Percentiles rank a stretch among this genome's conserved stretches.
Conservation (phyloP, 441 rosid species). For the Adansonia grandidieri region DNA sequence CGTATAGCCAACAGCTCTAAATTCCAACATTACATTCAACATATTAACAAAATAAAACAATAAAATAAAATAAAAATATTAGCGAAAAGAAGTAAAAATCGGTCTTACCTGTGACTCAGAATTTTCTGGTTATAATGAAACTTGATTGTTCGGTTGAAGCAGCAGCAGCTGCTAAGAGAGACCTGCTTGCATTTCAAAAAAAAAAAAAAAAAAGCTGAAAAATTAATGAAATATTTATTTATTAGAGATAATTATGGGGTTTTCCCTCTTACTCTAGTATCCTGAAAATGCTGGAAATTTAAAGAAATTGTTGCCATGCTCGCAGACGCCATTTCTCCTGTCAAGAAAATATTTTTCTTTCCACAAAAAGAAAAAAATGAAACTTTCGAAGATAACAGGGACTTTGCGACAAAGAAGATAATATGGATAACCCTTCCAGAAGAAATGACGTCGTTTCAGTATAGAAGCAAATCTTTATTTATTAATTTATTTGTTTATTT, state of each 20-base stretch:
- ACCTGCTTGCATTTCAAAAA: constrained; percentile 8
- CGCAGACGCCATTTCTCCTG: constrained; percentile 30
- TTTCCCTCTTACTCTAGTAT: constrained; percentile 26
- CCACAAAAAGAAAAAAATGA: not conserved
- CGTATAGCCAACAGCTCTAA: constrained; percentile 17
- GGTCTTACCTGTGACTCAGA: not conserved
- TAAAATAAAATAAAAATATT: not conserved
- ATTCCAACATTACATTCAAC: constrained; percentile 1
- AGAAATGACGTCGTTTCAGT: constrained; percentile 17
- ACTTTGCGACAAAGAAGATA: not conserved
- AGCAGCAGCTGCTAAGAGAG: constrained; percentile 16
- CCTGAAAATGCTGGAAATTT: constrained; percentile 17
- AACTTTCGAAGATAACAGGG: not conserved
- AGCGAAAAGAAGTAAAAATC: not conserved
- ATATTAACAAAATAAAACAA: not conserved
- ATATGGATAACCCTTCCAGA: not conserved
- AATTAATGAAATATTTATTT: not conserved
- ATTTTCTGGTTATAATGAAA: not conserved
- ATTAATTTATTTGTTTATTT: too few relatives aligned
- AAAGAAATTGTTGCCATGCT: constrained; percentile 19
- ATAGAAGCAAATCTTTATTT: not conserved
- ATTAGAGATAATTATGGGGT: not conserved
- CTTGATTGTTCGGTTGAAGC: constrained; percentile 11
- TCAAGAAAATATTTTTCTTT: not conserved
- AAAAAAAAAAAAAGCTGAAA: not conserved